phyloP scores from a whole-genome alignment of 768 basidiomycete genomes.

The Suillus clintonianus region DNA sequence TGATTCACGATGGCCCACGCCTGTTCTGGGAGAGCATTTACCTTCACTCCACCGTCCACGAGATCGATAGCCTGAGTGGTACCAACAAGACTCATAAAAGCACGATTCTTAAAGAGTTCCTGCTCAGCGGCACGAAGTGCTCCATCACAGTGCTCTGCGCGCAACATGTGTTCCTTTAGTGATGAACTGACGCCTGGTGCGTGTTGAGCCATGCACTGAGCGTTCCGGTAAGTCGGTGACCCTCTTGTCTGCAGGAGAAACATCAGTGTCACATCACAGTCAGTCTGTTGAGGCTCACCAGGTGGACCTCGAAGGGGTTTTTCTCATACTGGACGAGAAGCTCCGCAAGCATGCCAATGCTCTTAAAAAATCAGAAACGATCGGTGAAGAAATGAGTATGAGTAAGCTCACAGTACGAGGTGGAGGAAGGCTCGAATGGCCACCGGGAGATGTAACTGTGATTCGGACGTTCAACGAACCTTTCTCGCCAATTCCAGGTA shows the following conservation, averaged over 20 bases:
- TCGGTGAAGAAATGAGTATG: not conserved
- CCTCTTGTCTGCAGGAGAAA: conserved; percentile 44
- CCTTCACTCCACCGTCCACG: conserved; percentile 67
- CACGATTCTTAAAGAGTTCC: conserved; percentile 2
- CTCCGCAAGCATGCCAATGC: conserved; percentile 78
- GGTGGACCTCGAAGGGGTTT: conserved; percentile 54
- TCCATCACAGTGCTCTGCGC: conserved; percentile 21
- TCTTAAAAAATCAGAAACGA: conserved; percentile 38
- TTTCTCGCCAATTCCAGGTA: conserved; percentile 69
- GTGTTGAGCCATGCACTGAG: conserved; percentile 70
- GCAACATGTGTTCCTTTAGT: conserved; percentile 48
- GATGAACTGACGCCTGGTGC: conserved; percentile 51
- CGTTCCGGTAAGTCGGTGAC: conserved; percentile 58
- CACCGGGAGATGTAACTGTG: conserved; percentile 64
- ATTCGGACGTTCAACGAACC: conserved; percentile 64
- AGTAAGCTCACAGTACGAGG: conserved; percentile 58
- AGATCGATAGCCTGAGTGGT: conserved; percentile 83
- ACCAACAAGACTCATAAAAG: conserved; percentile 47
- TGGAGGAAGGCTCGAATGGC: conserved; percentile 81
- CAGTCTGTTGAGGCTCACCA: conserved; percentile 44
- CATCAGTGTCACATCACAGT: not conserved
- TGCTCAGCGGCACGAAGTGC: conserved; percentile 9
- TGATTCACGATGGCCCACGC: conserved; percentile 73
- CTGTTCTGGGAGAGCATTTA: conserved; percentile 78
- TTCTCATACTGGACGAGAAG: conserved; percentile 69